Evolutionary conservation across 1,284 basidiomycete genomes (phyloP).

Genomic region (Leccinum fallax): DNA sequence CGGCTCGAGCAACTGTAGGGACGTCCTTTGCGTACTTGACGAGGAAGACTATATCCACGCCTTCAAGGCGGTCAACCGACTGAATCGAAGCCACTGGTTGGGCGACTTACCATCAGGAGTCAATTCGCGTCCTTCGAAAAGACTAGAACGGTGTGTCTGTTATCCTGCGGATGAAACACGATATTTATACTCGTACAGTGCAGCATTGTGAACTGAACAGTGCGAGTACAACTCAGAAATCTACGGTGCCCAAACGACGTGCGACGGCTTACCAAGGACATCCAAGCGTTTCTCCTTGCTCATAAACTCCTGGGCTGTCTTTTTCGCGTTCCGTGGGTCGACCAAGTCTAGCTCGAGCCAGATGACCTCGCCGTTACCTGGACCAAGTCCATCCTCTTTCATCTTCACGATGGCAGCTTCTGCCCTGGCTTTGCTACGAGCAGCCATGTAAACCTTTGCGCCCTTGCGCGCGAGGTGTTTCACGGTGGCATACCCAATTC

Average conservation of each 20-base stretch:
- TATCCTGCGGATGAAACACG: not conserved
- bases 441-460: conserved; percentile 51
- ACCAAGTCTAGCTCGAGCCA: conserved; percentile 51
- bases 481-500: conserved; percentile 48
- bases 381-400: conserved; percentile 38
- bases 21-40: conserved; percentile 42
- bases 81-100: not conserved
- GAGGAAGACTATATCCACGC: conserved; percentile 42
- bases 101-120: conserved; percentile 37
- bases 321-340: conserved; percentile 44
- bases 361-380: conserved; percentile 42
- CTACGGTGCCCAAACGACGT: not conserved
- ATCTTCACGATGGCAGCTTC: conserved; percentile 42
- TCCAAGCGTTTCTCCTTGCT: conserved; percentile 51
- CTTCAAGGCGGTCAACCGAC: conserved; percentile 23
- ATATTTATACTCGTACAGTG: conserved; percentile 37
- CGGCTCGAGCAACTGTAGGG: not conserved
- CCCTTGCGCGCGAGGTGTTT: conserved; percentile 44
- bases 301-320: conserved; percentile 50
- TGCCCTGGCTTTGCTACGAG: conserved; percentile 42
- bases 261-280: conserved; percentile 45
- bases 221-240: not conserved
- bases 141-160: conserved; percentile 16
- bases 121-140: conserved; percentile 24
- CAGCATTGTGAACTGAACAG: conserved; percentile 54